Percentiles rank a stretch among this genome's conserved stretches.
phyloP scores from a whole-genome alignment of 2,329 filamentous ascomycete genomes.

The Shiraia sp. region DNA sequence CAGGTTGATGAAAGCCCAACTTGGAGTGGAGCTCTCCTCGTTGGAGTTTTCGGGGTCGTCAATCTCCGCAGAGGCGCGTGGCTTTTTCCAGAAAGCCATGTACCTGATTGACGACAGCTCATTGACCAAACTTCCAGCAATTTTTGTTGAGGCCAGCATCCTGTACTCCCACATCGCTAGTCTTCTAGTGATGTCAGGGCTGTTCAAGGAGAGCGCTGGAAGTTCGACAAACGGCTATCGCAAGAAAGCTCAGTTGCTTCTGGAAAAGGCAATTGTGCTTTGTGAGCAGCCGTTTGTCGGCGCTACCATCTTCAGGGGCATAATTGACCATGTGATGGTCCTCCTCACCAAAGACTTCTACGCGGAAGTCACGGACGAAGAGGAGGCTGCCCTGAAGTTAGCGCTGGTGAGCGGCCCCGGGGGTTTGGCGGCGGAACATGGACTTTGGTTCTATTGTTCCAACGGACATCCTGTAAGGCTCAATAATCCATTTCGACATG shows the following conservation, averaged over 20 bases:
- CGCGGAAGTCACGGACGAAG: slow-evolving; percentile 47
- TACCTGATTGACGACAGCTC: slow-evolving; percentile 34
- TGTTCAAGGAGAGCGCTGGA: slow-evolving; percentile 4
- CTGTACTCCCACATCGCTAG: slow-evolving; percentile 38
- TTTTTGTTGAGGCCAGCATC: slow-evolving; percentile 43
- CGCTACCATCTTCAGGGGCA: slow-evolving; percentile 25
- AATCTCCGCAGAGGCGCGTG: slow-evolving; percentile 5
- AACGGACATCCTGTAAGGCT: slow-evolving; percentile 57
- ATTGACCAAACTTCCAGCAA: slow-evolving; percentile 41
- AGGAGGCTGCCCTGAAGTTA: slow-evolving; percentile 50
- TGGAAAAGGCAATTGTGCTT: slow-evolving; percentile 34
- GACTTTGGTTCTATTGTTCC: slow-evolving; percentile 65
- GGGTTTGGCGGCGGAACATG: slow-evolving; percentile 50
- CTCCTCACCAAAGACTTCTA: slow-evolving; percentile 45
- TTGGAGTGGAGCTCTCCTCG: not conserved
- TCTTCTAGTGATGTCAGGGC: slow-evolving; percentile 23
- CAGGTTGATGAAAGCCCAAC: not conserved
- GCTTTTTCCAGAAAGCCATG: slow-evolving; percentile 33
- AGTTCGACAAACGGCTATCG: slow-evolving; percentile 14
- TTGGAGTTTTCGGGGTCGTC: slow-evolving; percentile 16
- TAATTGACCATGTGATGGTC: slow-evolving; percentile 28
- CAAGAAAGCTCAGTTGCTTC: slow-evolving; percentile 25
- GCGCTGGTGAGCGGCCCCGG: slow-evolving; percentile 52
- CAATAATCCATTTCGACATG: not conserved
- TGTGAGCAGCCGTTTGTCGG: slow-evolving; percentile 41